Evolutionary conservation across 257 asterid species (phyloP).

Genomic region (Solanum dulcamara): DNA sequence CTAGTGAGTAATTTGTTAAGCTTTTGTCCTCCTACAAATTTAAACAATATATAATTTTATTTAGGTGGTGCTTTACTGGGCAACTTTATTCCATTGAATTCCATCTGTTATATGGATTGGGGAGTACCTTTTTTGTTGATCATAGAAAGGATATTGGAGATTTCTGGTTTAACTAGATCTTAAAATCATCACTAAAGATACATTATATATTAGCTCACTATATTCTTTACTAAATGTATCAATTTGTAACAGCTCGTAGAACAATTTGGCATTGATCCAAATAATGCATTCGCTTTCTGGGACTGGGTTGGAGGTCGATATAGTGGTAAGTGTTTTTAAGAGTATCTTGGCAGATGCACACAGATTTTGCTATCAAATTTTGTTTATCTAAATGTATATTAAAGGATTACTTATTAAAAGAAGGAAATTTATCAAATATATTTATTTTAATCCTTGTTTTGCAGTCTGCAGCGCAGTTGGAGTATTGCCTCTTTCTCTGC

Average conservation of each 20-base stretch:
- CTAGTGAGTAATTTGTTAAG: not conserved
- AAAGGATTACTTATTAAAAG: not conserved
- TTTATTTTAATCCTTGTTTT: conserved; percentile 23
- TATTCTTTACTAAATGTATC: not conserved
- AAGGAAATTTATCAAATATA: not conserved
- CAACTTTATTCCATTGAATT: not conserved
- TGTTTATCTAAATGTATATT: not conserved
- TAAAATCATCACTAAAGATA: not conserved
- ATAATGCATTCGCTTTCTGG: conserved; percentile 99
- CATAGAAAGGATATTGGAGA: not conserved
- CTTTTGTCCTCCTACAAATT: not conserved
- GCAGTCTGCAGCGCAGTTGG: conserved; percentile 99
- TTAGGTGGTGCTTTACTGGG: not conserved
- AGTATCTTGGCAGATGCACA: conserved; percentile 4
- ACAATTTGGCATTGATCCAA: conserved; percentile 96
- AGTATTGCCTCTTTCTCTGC: conserved; percentile 94
- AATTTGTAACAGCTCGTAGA: conserved; percentile 69
- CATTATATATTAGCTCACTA: not conserved
- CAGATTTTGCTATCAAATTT: not conserved
- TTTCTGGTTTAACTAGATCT: not conserved
- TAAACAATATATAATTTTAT: not conserved
- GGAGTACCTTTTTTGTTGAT: not conserved
- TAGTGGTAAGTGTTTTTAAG: conserved; percentile 51
- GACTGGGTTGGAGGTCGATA: conserved; percentile 99
- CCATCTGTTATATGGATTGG: not conserved